Evolutionary conservation across 225 moss, liverwort and hornwort genomes (phyloP).

Genomic region (Pleurozium schreberi): DNA sequence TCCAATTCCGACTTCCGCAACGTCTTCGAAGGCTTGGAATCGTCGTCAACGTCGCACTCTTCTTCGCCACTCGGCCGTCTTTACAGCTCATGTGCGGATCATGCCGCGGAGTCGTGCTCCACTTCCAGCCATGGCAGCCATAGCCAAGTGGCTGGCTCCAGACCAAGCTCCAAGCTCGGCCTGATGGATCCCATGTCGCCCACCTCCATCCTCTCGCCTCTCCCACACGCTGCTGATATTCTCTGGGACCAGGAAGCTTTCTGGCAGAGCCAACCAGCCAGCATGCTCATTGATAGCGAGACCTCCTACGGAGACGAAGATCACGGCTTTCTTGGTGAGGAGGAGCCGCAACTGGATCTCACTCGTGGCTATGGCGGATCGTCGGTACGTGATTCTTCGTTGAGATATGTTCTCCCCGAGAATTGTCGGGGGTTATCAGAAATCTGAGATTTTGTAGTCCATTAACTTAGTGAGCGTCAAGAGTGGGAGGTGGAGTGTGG

Average conservation of each 20-base stretch:
- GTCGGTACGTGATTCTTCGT: neutral
- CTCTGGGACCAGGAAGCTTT: constrained; percentile 9
- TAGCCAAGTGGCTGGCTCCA: neutral
- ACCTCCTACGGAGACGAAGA: neutral
- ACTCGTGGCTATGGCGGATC: neutral
- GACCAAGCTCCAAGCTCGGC: neutral
- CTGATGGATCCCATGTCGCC: constrained; percentile 29
- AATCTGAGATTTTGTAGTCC: neutral
- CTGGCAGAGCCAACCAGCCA: neutral
- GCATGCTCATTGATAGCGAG: neutral
- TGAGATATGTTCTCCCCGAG: neutral
- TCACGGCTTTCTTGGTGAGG: neutral
- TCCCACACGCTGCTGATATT: constrained; percentile 5
- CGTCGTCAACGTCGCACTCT: neutral
- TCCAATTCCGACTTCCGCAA: neutral
- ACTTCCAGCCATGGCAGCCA: neutral
- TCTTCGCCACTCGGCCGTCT: neutral
- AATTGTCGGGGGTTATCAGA: neutral
- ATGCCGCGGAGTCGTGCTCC: constrained; percentile 1
- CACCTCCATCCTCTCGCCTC: constrained; percentile 45
- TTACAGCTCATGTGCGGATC: neutral
- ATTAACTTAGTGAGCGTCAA: neutral
- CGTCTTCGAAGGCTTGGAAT: constrained; percentile 7
- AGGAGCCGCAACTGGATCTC: neutral
- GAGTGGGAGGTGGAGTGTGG: neutral